Conservation (phyloP, 108 stramenopile genomes). For the Conticribra guillardii region DNA sequence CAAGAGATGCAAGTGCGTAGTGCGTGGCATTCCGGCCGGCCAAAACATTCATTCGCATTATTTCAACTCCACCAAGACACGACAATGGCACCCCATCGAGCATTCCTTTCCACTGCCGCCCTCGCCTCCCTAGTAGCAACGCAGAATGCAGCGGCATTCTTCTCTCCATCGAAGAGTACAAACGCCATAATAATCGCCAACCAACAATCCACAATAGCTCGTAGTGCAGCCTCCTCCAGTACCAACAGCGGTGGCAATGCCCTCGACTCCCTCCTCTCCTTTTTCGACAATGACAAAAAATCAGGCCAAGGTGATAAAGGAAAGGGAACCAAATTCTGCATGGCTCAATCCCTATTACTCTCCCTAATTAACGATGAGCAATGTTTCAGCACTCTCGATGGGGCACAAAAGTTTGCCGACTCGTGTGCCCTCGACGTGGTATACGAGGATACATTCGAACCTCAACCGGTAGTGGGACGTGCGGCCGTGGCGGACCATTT, state of each 20-base stretch:
- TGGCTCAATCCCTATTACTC: slow-evolving; percentile 38
- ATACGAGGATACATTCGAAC: slow-evolving; percentile 76
- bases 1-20: no score
- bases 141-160: no score
- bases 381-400: slow-evolving; percentile 57
- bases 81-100: no score
- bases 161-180: no score
- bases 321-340: slow-evolving; percentile 19
- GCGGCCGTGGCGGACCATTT: slow-evolving; percentile 28
- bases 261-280: neutral
- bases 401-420: slow-evolving; percentile 69
- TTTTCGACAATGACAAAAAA: neutral
- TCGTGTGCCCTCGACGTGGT: slow-evolving; percentile 64
- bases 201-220: no score
- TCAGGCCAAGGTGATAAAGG: no score
- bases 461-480: slow-evolving; percentile 70
- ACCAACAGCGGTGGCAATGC: neutral
- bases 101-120: no score
- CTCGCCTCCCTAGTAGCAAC: no score
- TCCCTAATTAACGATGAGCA: slow-evolving; percentile 53
- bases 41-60: no score
- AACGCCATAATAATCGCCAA: no score
- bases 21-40: no score
- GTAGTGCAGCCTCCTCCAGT: neutral
- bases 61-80: no score